A percentile compares a stretch with the other conserved stretches of the same genome.
phyloP scores from a whole-genome alignment of 73 alveolate species.

The Symbiodinium pilosum region DNA sequence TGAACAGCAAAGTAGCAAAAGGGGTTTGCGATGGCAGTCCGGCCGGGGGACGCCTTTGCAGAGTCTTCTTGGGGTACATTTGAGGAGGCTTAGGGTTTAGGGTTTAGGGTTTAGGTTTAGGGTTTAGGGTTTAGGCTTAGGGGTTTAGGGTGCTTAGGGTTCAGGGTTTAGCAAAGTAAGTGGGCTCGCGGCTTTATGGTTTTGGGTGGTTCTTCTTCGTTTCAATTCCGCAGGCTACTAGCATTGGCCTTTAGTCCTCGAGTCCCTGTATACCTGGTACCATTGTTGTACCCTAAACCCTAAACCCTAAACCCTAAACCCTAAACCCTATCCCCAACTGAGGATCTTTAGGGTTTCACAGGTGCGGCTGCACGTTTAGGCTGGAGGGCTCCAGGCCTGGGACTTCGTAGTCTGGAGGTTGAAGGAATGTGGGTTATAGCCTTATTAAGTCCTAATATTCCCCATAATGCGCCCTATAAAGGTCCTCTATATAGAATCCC shows the following conservation, averaged over 20 bases:
- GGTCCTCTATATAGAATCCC: no score
- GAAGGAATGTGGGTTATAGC: not conserved
- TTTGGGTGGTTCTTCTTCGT: no score
- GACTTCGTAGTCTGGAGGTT: not conserved
- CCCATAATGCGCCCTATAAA: no score
- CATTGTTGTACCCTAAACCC: not conserved
- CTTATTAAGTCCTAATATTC: no score
- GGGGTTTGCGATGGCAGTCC: not conserved
- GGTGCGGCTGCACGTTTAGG: no score
- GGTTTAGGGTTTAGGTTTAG: not conserved
- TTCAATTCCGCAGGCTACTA: no score
- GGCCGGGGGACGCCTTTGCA: not conserved
- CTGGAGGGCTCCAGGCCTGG: not conserved
- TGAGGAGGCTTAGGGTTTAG: not conserved
- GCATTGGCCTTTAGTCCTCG: no score
- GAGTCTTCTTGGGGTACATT: not conserved
- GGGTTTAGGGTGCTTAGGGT: not conserved
- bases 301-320: not conserved
- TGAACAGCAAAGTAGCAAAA: no score
- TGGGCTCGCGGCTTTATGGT: not conserved
- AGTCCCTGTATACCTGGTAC: no score
- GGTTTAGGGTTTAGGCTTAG: not conserved
- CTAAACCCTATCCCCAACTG: not conserved
- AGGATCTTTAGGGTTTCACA: no score
- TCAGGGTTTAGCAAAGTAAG: not conserved